These are phyloP conservation scores for Kodamaea sp. DNA, from an alignment of 1,139 yeast species.

Conservation along the genomic window DNA sequence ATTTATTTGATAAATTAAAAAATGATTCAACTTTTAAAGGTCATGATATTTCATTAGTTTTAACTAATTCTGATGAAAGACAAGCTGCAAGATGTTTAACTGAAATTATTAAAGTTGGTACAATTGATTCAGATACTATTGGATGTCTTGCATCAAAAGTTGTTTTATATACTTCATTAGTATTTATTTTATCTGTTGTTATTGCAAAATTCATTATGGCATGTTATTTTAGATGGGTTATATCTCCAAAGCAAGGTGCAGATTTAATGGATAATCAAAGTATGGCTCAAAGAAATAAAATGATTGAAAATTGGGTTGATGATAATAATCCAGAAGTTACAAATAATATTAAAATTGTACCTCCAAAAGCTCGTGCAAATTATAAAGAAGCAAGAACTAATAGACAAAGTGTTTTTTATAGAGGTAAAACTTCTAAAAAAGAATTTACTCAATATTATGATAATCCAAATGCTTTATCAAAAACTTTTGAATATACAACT, in stretches of 20 bases:
- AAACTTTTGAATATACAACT: conserved; percentile 49
- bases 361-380: conserved; percentile 48
- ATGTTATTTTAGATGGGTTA: conserved; percentile 81
- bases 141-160: conserved; percentile 94
- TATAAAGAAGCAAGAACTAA: conserved; percentile 40
- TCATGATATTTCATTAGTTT: conserved; percentile 73
- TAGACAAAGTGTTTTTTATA: conserved; percentile 44
- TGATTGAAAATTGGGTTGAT: conserved; percentile 79
- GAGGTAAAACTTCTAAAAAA: conserved; percentile 31
- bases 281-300: conserved; percentile 49
- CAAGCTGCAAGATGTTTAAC: conserved; percentile 75
- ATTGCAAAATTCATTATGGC: conserved; percentile 76
- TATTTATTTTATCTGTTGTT: conserved; percentile 80
- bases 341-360: conserved; percentile 57
- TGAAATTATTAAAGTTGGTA: conserved; percentile 88
- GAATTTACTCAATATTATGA: conserved; percentile 42
- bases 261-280: conserved; percentile 49
- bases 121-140: conserved; percentile 80
- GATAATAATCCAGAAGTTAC: conserved; percentile 36
- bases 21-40: conserved; percentile 60
- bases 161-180: conserved; percentile 74
- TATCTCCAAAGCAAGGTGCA: conserved; percentile 80
- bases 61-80: conserved; percentile 67
- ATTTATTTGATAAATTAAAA: conserved; percentile 59
- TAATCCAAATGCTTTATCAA: conserved; percentile 33